Evolutionary conservation across 2,329 filamentous ascomycete species (phyloP), one percentile per base, ranked within the genome.

Genomic region (Pseudogymnoascus sp.): DNA sequence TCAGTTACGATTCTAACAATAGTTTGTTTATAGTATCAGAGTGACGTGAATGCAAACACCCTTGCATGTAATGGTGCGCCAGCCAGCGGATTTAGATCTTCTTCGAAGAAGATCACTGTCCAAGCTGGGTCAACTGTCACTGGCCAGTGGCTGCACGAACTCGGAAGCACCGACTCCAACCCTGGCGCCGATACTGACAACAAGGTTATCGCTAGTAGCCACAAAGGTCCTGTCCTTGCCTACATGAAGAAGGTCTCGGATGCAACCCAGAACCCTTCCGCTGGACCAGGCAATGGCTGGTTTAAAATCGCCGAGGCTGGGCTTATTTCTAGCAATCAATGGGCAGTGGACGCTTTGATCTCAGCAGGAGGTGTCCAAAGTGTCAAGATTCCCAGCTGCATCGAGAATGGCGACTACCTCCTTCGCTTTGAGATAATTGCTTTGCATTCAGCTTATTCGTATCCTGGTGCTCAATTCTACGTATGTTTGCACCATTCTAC

Each of bases 321-420:
- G 8, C 62, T 68, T 15, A 51, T 51, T 51, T 51, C 44, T 13
- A 62, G 61, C 5, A 59, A 59, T 1, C 66, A 66, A 41, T 71
- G 68, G 69, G 69, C 63, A 7, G 68, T 70, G 4, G 67, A 70
- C 9, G 44, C 44, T 10, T 31, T 29, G 66, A 65, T 13, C 48
- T 59, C 35, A 10, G 27, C 10, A 29, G 38, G 27, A 27, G 73
- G 63, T 75, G 74, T 61, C 73, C 80, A 31, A 81, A 78, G 75
- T 70, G 44, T 51, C 44, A 51, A 51, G 44, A 72, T 84, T 64
- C 82, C 81, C 41, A 69, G 74, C 35, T 81, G 78, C 72, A 75
- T 84, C 63, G 78, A 80, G 1, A 73, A 80, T 1, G 81, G 81
- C 38, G 76, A 84, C 59, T 84, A 84, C 66, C 76, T 84, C 27